phyloP scores from a whole-genome alignment of 805 yeast species.

The Teunomyces kruisii region DNA sequence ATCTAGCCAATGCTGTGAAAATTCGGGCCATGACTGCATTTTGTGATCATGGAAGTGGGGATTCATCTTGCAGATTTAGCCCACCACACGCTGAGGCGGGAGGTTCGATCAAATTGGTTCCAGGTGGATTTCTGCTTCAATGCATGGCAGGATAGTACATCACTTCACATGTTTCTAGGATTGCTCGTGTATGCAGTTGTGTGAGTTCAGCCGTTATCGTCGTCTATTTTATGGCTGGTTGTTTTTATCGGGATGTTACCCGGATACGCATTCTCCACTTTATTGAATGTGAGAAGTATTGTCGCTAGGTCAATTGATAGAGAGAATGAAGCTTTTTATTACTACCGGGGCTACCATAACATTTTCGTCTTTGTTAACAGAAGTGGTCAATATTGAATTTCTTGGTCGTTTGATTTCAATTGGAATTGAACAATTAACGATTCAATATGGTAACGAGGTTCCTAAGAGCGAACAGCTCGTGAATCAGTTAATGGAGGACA shows the following conservation, averaged over 20 bases:
- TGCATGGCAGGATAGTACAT: too few relatives aligned
- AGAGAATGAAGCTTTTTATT: slow-evolving; percentile 41
- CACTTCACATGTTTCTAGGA: neutral
- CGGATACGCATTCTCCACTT: neutral
- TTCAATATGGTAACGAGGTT: slow-evolving; percentile 54
- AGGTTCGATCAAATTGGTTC: too few relatives aligned
- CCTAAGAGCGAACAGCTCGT: slow-evolving; percentile 23
- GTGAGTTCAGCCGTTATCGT: neutral
- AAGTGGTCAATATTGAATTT: slow-evolving; percentile 37
- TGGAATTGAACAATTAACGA: slow-evolving; percentile 40
- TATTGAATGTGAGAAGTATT: neutral
- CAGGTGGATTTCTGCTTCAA: too few relatives aligned
- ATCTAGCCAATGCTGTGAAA: neutral
- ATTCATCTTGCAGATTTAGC: too few relatives aligned
- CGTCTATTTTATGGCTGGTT: slow-evolving; percentile 1
- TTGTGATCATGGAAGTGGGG: too few relatives aligned
- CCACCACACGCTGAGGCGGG: too few relatives aligned
- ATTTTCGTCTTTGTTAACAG: slow-evolving; percentile 57
- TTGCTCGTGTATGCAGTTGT: neutral
- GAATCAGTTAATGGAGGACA: slow-evolving; percentile 14
- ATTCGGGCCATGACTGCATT: too few relatives aligned
- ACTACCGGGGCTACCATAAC: slow-evolving; percentile 94
- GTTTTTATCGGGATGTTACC: neutral
- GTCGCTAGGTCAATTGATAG: neutral
- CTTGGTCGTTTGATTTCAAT: slow-evolving; percentile 28